Percentiles rank a stretch among this genome's conserved stretches.
Conservation (phyloP, 192 early-diverging fungal species). For the Mortierella hygrophila region DNA sequence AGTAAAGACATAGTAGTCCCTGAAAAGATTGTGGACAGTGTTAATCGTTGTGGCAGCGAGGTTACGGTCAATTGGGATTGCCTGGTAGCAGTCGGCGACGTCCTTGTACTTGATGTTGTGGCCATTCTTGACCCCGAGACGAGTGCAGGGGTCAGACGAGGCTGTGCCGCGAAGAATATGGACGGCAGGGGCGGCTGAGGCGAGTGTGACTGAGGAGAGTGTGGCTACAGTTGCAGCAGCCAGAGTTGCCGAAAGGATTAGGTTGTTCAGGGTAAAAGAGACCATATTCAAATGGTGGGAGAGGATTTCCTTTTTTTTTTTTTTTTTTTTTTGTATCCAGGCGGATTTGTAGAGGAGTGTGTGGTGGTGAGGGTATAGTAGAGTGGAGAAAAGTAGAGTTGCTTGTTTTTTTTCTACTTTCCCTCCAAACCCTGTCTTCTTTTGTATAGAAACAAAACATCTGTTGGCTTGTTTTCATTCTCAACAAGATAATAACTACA, state of each 20-base stretch:
- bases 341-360: background rate
- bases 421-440: too few species aligned
- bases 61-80: conserved; percentile 5
- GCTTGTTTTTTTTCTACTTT: background rate
- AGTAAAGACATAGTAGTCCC: conserved; percentile 25
- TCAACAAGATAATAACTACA: too few species aligned
- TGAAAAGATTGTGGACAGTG: conserved; percentile 2
- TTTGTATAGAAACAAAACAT: too few species aligned
- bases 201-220: background rate
- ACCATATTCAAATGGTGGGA: background rate
- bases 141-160: background rate
- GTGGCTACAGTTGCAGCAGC: background rate
- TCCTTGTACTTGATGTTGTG: conserved; percentile 6
- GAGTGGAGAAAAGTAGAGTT: background rate
- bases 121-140: background rate
- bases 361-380: too few species aligned
- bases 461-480: too few species aligned
- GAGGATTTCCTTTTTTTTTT: background rate
- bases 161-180: too few species aligned
- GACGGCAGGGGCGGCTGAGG: background rate
- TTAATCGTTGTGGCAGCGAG: background rate
- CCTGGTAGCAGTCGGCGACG: conserved; percentile 22
- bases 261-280: background rate
- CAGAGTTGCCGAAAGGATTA: conserved; percentile 9
- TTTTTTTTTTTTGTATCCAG: background rate